phyloP scores from a whole-genome alignment of 192 early-diverging fungal species.

The Gryganskiella cystojenkinii region DNA sequence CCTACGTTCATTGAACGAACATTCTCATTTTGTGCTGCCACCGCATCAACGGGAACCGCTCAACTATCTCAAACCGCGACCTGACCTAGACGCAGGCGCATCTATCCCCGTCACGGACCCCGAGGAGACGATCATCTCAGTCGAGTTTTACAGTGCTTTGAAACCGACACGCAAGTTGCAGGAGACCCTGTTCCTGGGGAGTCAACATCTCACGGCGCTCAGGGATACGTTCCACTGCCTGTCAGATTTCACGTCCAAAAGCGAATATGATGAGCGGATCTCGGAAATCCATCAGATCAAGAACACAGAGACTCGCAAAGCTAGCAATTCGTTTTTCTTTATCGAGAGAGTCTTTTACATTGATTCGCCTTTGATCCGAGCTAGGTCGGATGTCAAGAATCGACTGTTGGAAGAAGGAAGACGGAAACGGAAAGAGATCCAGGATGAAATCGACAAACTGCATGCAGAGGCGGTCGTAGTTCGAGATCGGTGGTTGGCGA shows the following conservation, averaged over 20 bases:
- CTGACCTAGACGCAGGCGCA: neutral
- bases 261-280: constrained; percentile 15
- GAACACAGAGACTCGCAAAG: constrained; percentile 66
- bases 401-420: constrained; percentile 11
- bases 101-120: constrained; percentile 10
- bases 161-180: constrained; percentile 64
- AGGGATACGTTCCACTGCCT: constrained; percentile 80
- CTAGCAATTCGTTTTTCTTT: constrained; percentile 75
- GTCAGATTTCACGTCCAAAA: constrained; percentile 68
- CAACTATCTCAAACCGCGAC: constrained; percentile 14
- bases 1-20: constrained; percentile 5
- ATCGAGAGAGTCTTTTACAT: constrained; percentile 83
- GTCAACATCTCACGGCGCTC: constrained; percentile 71
- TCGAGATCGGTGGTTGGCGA: too few relatives aligned
- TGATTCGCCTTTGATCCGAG: constrained; percentile 69
- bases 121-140: constrained; percentile 65
- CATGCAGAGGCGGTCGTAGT: neutral
- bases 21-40: constrained; percentile 18
- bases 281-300: constrained; percentile 22
- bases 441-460: neutral
- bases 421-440: neutral
- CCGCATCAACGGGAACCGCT: constrained; percentile 12
- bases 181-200: constrained; percentile 75
- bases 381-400: constrained; percentile 35
- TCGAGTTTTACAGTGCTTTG: constrained; percentile 71